A percentile compares a stretch with the other conserved stretches of the same genome.
Conservation (phyloP, 140 eudicot genomes). For the Cichorium intybus region DNA sequence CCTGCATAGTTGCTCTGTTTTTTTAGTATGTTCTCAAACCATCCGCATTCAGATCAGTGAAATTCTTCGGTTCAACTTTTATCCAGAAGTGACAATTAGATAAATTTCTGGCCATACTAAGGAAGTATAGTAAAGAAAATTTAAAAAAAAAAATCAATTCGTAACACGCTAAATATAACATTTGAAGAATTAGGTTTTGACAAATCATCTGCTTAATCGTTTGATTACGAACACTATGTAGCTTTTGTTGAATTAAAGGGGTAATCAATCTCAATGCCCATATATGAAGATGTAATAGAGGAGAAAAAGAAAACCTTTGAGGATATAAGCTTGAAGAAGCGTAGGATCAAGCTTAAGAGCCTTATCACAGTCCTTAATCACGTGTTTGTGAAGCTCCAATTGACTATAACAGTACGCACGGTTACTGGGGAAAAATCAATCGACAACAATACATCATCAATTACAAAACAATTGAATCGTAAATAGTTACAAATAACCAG, state of each 20-base stretch:
- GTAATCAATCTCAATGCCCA: slow-evolving; percentile 5
- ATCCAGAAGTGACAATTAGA: slow-evolving; percentile 15
- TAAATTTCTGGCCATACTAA: not conserved
- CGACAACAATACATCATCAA: slow-evolving; percentile 5
- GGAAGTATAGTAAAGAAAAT: not conserved
- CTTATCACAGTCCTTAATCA: slow-evolving; percentile 89
- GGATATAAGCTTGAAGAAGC: slow-evolving; percentile 80
- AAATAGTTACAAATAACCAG: not conserved
- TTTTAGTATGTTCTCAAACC: too few species aligned
- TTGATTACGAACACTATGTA: not conserved
- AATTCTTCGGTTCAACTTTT: slow-evolving; percentile 1
- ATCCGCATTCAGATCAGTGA: too few species aligned
- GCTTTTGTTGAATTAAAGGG: not conserved
- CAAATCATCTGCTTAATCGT: slow-evolving; percentile 3
- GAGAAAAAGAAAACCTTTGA: slow-evolving; percentile 59
- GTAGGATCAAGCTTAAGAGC: slow-evolving; percentile 87
- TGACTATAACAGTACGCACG: slow-evolving; percentile 98
- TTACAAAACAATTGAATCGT: slow-evolving; percentile 10
- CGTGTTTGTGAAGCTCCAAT: slow-evolving; percentile 97
- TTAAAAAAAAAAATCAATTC: not conserved
- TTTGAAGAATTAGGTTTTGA: slow-evolving; percentile 13
- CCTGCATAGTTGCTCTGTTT: slow-evolving; percentile 64
- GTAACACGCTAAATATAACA: not conserved
- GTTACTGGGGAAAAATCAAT: slow-evolving; percentile 51
- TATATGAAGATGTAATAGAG: not conserved